phyloP scores from a whole-genome alignment of 2,329 filamentous ascomycete species.

The Pyricularia sp. region DNA sequence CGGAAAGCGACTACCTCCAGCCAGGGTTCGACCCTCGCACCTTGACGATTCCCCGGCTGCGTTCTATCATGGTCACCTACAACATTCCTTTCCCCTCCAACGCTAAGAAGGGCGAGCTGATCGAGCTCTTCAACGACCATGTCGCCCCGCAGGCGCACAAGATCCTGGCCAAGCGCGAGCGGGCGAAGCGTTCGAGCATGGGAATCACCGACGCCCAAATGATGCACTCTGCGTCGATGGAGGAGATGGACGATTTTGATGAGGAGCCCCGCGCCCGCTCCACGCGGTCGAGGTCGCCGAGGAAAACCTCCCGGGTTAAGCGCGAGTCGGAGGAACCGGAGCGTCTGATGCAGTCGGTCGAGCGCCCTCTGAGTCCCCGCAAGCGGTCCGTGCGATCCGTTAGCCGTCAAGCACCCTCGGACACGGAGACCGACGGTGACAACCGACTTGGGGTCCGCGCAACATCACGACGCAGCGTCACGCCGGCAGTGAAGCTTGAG shows the following conservation, averaged over 20 bases:
- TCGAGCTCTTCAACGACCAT: slow-evolving; percentile 73
- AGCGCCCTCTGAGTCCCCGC: slow-evolving; percentile 33
- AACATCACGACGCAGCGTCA: slow-evolving; percentile 32
- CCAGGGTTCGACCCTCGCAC: slow-evolving; percentile 75
- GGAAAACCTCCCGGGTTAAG: slow-evolving; percentile 44
- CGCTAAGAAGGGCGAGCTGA: slow-evolving; percentile 83
- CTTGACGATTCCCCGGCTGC: slow-evolving; percentile 79
- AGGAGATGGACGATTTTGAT: slow-evolving; percentile 35
- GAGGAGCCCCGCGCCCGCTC: slow-evolving; percentile 37
- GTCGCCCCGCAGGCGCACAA: slow-evolving; percentile 70
- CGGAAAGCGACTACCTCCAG: slow-evolving; percentile 73
- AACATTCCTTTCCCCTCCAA: slow-evolving; percentile 77
- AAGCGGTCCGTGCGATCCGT: slow-evolving; percentile 45
- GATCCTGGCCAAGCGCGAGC: slow-evolving; percentile 64
- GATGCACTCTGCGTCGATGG: slow-evolving; percentile 44
- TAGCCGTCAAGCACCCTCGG: slow-evolving; percentile 44
- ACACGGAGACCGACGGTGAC: slow-evolving; percentile 39
- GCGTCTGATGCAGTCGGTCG: slow-evolving; percentile 16
- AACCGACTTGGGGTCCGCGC: slow-evolving; percentile 10
- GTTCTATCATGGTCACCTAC: slow-evolving; percentile 85
- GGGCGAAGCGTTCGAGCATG: slow-evolving; percentile 75
- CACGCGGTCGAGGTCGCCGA: slow-evolving; percentile 42
- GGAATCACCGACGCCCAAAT: slow-evolving; percentile 67
- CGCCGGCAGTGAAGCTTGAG: slow-evolving; percentile 46
- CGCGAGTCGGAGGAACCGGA: slow-evolving; percentile 25